Base-by-base conservation (phyloP, 169 alveolate species). In the Amoebophrya sp. region DNA sequence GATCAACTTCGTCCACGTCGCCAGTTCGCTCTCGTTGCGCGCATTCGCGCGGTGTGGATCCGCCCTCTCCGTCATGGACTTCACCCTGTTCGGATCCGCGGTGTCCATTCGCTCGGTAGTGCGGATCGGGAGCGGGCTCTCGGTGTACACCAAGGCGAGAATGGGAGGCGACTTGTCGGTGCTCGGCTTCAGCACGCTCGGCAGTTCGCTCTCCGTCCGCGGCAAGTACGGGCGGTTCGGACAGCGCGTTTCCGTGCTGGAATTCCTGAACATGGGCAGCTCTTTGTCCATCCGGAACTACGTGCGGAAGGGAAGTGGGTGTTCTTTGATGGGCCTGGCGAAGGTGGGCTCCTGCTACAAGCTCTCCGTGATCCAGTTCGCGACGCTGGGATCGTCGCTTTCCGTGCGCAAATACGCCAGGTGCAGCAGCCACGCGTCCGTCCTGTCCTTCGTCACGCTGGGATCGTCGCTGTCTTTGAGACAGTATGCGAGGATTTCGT, bases 61-160 rank as follows among this genome's bases (percentile, higher is more conserved):
- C n/a, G n/a, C n/a, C n/a, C n/a, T n/a, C n/a, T n/a, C n/a, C n/a
- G n/a, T n/a, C n/a, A n/a, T n/a, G n/a, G n/a, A n/a, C n/a, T n/a
- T n/a, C n/a, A n/a, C n/a, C n/a, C n/a, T n/a, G n/a, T n/a, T n/a
- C n/a, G n/a, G n/a, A n/a, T n/a, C n/a, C n/a, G n/a, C n/a, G n/a
- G n/a, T n/a, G 1, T 88, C 90, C 38, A 26, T 39, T 1, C 29
- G 5, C 2, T 18, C 67, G 34, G 10, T 88, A n/a, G 50, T 20
- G 67, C 90, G 90, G 7, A 5, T 88, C 16, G 58, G 90, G 23
- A 88, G 90, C 58, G 29, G 90, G 29, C 29, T 88, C 90, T 88
- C 90, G 0, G 90, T 39, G 67, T 39, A 16, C 39, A 0, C 38
- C 58, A 42, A 38, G n/a, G 90, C n/a, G n/a, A n/a, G 41, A 38